Percentiles rank a stretch among this genome's conserved stretches.
Conservation (phyloP, 192 early-diverging fungal genomes). For the Podila clonocystis region DNA sequence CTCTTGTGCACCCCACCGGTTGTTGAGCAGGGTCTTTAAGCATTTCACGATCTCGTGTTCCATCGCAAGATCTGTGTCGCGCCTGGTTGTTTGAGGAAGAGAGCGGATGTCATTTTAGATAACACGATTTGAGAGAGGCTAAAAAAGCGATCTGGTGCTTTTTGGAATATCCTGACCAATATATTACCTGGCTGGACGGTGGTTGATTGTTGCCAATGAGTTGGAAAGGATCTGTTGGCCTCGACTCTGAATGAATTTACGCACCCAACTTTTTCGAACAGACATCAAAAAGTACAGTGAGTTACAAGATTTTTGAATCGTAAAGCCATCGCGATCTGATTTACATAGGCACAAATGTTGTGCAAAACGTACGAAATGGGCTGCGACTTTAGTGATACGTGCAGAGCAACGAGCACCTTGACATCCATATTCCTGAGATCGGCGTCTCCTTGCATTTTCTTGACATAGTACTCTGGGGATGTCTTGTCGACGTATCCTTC, state of each 20-base stretch:
- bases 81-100: slow-evolving; percentile 50
- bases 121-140: neutral
- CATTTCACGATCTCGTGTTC: slow-evolving; percentile 85
- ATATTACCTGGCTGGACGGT: slow-evolving; percentile 55
- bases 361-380: slow-evolving; percentile 56
- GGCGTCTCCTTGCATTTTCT: slow-evolving; percentile 56
- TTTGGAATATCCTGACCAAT: too few relatives aligned
- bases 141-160: neutral
- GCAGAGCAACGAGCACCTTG: slow-evolving; percentile 57
- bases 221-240: slow-evolving; percentile 74
- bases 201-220: slow-evolving; percentile 68
- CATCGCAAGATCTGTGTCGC: slow-evolving; percentile 79
- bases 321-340: too few relatives aligned
- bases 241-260: slow-evolving; percentile 77
- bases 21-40: slow-evolving; percentile 81
- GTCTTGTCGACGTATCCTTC: slow-evolving; percentile 53
- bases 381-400: slow-evolving; percentile 63
- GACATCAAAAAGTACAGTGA: neutral
- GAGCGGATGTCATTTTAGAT: neutral
- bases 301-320: neutral
- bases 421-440: slow-evolving; percentile 58
- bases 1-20: slow-evolving; percentile 79
- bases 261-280: slow-evolving; percentile 67
- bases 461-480: slow-evolving; percentile 64
- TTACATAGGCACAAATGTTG: too few relatives aligned